phyloP scores from a whole-genome alignment of 2,329 filamentous ascomycete species.

The Sarocladium oryzae region DNA sequence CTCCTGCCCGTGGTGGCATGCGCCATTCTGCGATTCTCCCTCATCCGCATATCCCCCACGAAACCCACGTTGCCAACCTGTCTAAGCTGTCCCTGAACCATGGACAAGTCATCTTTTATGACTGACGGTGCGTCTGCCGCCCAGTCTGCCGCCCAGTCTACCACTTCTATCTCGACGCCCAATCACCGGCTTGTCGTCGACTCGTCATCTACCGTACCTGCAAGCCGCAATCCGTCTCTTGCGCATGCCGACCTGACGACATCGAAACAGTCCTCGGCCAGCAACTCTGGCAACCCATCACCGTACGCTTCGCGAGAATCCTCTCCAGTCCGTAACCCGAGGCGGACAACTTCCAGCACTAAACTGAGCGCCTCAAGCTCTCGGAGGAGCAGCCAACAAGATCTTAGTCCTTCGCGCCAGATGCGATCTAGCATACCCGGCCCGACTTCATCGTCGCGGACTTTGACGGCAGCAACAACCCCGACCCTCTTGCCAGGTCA shows the following conservation, averaged over 20 bases:
- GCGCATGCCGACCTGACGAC: conserved; percentile 15
- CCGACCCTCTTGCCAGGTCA: conserved; percentile 58
- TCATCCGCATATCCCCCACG: background rate
- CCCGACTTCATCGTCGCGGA: conserved; percentile 57
- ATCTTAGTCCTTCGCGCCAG: conserved; percentile 55
- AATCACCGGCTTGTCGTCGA: conserved; percentile 13
- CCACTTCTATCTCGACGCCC: conserved; percentile 13
- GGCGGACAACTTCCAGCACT: conserved; percentile 28
- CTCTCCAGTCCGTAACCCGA: conserved; percentile 37
- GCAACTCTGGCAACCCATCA: conserved; percentile 29
- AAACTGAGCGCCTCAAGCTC: conserved; percentile 41
- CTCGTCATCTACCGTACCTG: conserved; percentile 8
- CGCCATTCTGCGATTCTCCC: background rate
- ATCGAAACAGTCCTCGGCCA: conserved; percentile 30
- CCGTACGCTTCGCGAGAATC: conserved; percentile 37
- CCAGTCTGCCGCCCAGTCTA: conserved; percentile 17
- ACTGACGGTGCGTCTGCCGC: conserved; percentile 19
- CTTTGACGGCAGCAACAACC: conserved; percentile 61
- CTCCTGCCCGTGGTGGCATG: conserved; percentile 4
- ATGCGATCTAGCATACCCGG: conserved; percentile 48
- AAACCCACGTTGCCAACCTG: background rate
- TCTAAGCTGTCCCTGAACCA: conserved; percentile 14
- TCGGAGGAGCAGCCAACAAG: conserved; percentile 59
- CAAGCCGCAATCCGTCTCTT: background rate
- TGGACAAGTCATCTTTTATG: conserved; percentile 28